Conservation (phyloP, 2,329 filamentous ascomycete species). For the Didymella arachidicola region DNA sequence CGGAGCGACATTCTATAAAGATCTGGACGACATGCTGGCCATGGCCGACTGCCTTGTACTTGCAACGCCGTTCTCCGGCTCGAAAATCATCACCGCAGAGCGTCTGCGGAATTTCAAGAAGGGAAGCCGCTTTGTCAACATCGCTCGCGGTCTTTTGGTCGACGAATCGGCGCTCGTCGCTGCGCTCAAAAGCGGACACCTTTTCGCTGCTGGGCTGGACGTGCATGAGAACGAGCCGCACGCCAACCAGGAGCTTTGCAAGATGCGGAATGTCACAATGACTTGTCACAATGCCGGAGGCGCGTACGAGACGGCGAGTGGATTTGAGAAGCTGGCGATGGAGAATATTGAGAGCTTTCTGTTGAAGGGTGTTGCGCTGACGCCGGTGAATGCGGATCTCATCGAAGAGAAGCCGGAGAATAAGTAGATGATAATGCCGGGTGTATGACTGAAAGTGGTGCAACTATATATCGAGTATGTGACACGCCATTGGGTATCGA, state of each 20-base stretch:
- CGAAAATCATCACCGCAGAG: neutral
- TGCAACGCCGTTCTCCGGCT: neutral
- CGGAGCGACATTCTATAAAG: neutral
- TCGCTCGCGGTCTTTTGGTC: neutral
- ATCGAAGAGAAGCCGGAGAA: neutral
- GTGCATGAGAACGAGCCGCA: slow-evolving; percentile 1
- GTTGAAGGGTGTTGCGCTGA: neutral
- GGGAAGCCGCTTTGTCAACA: neutral
- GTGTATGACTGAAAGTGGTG: neutral
- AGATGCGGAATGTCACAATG: slow-evolving; percentile 60
- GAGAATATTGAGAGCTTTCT: slow-evolving; percentile 55
- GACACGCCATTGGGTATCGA: too few relatives aligned
- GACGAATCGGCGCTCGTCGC: neutral
- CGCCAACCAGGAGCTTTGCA: slow-evolving; percentile 50
- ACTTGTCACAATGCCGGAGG: slow-evolving; percentile 73
- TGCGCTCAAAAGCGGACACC: neutral
- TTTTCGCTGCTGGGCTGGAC: neutral
- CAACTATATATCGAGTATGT: neutral
- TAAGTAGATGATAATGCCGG: neutral
- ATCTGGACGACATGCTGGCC: neutral
- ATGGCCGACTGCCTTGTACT: neutral
- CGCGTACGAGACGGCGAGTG: slow-evolving; percentile 69
- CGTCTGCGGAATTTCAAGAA: neutral
- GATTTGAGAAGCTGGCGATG: slow-evolving; percentile 72
- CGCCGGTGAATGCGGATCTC: neutral